Base-by-base conservation (phyloP, 2,329 filamentous ascomycete genomes). In the Sporothrix brasiliensis region DNA sequence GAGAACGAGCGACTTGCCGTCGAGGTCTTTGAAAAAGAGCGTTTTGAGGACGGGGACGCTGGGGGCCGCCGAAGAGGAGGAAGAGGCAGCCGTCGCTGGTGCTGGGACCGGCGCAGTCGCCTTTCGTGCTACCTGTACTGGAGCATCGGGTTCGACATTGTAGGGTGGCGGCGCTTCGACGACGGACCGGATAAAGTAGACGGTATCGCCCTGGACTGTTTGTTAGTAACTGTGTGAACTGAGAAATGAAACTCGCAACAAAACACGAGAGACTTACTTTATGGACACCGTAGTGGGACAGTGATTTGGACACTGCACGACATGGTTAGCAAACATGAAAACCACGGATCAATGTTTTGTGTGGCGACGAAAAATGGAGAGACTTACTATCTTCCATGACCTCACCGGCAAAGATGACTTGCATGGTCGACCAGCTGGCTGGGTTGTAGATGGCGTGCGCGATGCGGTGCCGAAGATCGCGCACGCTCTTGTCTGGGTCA, bases 101-200 rank as follows among this genome's bases (percentile, higher is more conserved):
- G 41, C 11, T 44, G 41, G 13, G 34, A 34, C 34, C 2, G 34
- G 34, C 34, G 5, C 34, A 9, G 34, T 34, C 34, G 34, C 34
- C 34, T 34, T 34, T 34, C 34, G 34, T 34, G 6, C 34, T 7
- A 34, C 34, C 34, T 44, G 41, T 9, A 7, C 10, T 7, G 9
- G 27, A 7, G 47, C 47, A 50, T 50, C 63, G 14, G 63, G 27
- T 16, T 50, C 47, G 63, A 27, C 24, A 53, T 14, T 39, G 41
- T 58, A 61, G 27, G 67, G 54, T 10, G 67, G 67, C 27, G 54
- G 67, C 11, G 58, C 60, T 19, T 67, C 69, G 7, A 52, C 21
- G 2, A 70, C 61, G n/a, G 69, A 61, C 4, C 69, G 69, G 39
- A 70, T 58, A 61, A 70, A 70, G 61, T 70, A 70, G 24, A 70